These are phyloP conservation scores for Aureobasidium sp. DNA, from an alignment of 2,329 filamentous ascomycete species.

Conservation along the genomic window DNA sequence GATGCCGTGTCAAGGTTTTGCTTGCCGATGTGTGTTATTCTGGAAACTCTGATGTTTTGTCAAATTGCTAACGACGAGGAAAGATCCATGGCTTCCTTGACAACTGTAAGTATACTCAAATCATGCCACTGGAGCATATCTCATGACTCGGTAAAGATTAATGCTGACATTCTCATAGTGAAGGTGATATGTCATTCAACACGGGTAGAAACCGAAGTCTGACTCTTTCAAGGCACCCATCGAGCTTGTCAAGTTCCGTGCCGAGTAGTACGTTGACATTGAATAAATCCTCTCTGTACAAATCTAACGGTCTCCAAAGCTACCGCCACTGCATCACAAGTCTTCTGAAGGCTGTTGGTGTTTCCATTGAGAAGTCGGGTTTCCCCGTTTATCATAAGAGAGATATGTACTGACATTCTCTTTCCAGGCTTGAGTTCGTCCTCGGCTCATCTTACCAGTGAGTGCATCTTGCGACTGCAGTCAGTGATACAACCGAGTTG, in stretches of 20 bases:
- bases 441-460: constrained; percentile 53
- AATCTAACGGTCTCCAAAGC: constrained; percentile 20
- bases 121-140: neutral
- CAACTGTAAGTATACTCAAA: constrained; percentile 16
- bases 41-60: neutral
- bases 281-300: neutral
- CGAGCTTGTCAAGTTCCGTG: constrained; percentile 74
- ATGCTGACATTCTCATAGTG: neutral
- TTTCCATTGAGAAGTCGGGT: constrained; percentile 55
- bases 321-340: constrained; percentile 70
- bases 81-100: constrained; percentile 65
- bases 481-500: neutral
- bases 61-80: neutral
- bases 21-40: constrained; percentile 20
- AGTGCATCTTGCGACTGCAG: constrained; percentile 19
- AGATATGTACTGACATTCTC: neutral
- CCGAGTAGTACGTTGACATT: constrained; percentile 48
- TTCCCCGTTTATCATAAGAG: neutral
- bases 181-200: neutral
- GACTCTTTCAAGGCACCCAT: constrained; percentile 53
- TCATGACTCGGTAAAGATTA: constrained; percentile 19
- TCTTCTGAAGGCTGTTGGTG: constrained; percentile 67
- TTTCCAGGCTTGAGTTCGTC: constrained; percentile 64
- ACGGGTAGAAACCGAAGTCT: neutral
- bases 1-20: constrained; percentile 54